A percentile compares a stretch with the other conserved stretches of the same genome.
Evolutionary conservation across 2,329 filamentous ascomycete species (phyloP).

Genomic region (Trichoderma hamatum): DNA sequence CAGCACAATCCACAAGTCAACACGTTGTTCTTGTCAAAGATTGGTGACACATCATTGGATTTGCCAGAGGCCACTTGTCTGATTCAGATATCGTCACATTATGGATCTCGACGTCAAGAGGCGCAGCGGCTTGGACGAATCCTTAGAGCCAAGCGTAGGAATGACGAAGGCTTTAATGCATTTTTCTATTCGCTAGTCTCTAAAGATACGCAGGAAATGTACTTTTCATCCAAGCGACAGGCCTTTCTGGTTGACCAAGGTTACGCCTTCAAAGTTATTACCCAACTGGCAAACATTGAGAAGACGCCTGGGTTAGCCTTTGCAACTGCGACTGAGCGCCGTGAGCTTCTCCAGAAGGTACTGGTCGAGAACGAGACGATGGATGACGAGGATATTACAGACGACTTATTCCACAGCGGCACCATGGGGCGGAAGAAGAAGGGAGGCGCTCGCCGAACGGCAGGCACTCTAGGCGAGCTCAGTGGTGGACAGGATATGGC

Average conservation of each 20-base stretch:
- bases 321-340: conserved; percentile 74
- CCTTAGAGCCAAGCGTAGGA: conserved; percentile 89
- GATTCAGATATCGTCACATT: conserved; percentile 97
- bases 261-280: conserved; percentile 99
- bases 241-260: conserved; percentile 97
- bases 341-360: conserved; percentile 85
- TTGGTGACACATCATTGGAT: conserved; percentile 97
- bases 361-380: conserved; percentile 83
- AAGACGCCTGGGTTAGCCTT: conserved; percentile 80
- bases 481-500: conserved; percentile 96
- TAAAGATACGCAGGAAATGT: conserved; percentile 98
- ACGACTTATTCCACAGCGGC: conserved; percentile 47
- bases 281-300: conserved; percentile 88
- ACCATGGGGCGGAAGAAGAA: conserved; percentile 56
- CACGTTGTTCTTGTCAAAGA: conserved; percentile 95
- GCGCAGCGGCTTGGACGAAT: conserved; percentile 92
- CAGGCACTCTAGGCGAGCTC: conserved; percentile 81
- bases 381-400: conserved; percentile 67
- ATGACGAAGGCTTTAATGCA: conserved; percentile 97
- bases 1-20: conserved; percentile 89
- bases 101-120: conserved; percentile 94
- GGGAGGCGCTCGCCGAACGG: conserved; percentile 72
- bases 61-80: conserved; percentile 94
- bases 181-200: conserved; percentile 98
- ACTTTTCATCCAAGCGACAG: conserved; percentile 93